phyloP scores from a whole-genome alignment of 176 grass and related monocot genomes.

The Ensete ventricosum region DNA sequence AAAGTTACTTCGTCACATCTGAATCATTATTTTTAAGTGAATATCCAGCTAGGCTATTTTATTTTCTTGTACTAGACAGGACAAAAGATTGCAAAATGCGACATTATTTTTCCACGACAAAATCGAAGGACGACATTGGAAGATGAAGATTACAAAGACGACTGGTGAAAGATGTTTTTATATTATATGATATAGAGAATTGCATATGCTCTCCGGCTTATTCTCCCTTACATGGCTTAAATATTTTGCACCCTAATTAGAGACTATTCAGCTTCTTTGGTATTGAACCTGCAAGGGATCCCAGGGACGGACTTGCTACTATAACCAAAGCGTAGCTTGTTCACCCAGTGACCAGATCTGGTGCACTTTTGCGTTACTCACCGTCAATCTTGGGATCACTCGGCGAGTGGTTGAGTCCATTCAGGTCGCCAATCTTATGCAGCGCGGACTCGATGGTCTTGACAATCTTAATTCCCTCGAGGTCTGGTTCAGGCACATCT shows the following conservation, averaged over 20 bases:
- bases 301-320: neutral
- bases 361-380: neutral
- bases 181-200: neutral
- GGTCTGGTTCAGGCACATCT: conserved; percentile 60
- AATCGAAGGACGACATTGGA: too few relatives aligned
- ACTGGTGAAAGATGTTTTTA: too few relatives aligned
- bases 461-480: conserved; percentile 44
- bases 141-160: too few relatives aligned
- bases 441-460: conserved; percentile 65
- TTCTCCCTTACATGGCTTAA: neutral
- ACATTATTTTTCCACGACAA: too few relatives aligned
- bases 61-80: too few relatives aligned
- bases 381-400: conserved; percentile 3
- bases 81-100: too few relatives aligned
- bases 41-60: too few relatives aligned
- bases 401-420: conserved; percentile 17
- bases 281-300: conserved; percentile 21
- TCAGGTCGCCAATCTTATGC: conserved; percentile 57
- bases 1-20: too few relatives aligned
- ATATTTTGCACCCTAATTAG: neutral
- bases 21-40: too few relatives aligned
- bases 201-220: neutral
- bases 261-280: neutral
- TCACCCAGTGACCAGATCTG: neutral
- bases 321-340: neutral